Percentiles rank a stretch among this genome's conserved stretches.
phyloP scores from a whole-genome alignment of 306 rosid genomes.

The Quercus engelmannii region DNA sequence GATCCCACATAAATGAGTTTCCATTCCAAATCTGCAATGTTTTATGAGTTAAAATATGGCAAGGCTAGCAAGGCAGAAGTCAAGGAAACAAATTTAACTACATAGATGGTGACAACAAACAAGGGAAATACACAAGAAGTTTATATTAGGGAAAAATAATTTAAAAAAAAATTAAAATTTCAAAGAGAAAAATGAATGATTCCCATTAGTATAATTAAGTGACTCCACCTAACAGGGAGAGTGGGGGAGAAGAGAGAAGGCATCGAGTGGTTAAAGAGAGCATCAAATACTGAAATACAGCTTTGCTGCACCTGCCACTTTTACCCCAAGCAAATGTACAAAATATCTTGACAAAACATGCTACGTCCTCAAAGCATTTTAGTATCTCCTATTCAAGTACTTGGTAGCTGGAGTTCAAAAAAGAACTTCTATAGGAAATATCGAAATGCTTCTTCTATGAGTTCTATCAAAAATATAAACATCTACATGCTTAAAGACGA shows the following conservation, averaged over 20 bases:
- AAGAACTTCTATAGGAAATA: not conserved
- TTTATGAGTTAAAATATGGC: too few relatives aligned
- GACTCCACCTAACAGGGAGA: not conserved
- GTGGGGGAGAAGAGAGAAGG: not conserved
- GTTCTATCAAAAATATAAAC: not conserved
- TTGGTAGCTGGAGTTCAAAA: not conserved
- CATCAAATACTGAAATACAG: not conserved
- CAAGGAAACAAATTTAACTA: not conserved
- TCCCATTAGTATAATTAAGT: not conserved
- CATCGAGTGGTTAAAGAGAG: not conserved
- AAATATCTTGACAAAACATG: not conserved
- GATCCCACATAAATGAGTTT: conserved; percentile 92
- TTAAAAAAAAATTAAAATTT: not conserved
- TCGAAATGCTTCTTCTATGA: not conserved
- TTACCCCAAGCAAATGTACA: not conserved
- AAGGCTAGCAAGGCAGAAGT: too few relatives aligned
- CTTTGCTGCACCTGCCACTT: not conserved
- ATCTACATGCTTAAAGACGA: not conserved
- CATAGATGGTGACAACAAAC: not conserved
- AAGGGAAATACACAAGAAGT: not conserved
- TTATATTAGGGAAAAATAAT: not conserved
- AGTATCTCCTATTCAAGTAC: not conserved
- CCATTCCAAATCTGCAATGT: conserved; percentile 79
- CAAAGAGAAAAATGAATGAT: not conserved
- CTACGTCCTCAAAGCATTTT: not conserved